Evolutionary conservation across 2,329 filamentous ascomycete species (phyloP), one percentile per base, ranked within the genome.

Genomic region (Nemania sp.): DNA sequence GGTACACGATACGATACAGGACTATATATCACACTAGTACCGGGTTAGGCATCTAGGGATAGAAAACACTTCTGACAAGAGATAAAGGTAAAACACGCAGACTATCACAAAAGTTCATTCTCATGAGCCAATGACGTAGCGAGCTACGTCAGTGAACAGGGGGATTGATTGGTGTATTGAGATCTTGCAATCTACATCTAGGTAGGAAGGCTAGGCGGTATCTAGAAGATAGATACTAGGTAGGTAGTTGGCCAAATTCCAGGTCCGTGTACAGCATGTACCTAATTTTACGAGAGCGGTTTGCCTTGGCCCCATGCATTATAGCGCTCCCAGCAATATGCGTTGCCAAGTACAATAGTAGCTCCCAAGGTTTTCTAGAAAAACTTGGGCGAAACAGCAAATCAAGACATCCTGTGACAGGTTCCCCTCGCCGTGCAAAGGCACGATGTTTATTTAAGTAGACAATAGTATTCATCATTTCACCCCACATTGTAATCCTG

Each of bases 151-250:
- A 35, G 32, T 45, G 7, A 49, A 38, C n/a, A 29, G n/a, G 20
- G 10, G 32, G 10, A 54, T 53, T 43, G 26, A 54, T 32, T 51
- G 24, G 47, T 24, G 35, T 29, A 8, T 45, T 45, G 20, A 43
- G 35, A 62, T 26, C 35, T 35, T 62, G 41, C 38, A 45, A 32
- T 45, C n/a, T n/a, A n/a, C n/a, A n/a, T n/a, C n/a, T 41, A 45
- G 15, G 6, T 45, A 20, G 41, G 18, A 27, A 26, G 47, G 8
- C 45, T 51, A 26, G n/a, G 8, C 47, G 15, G 7, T 18, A 24
- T 51, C 22, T 26, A 20, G 6, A 20, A n/a, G 18, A 7, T 38
- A 32, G 24, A 29, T 54, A 35, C 35, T 45, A 27, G 51, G 26
- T 56, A 26, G 45, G 38, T 35, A 8, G 43, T 20, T 52, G 24